These are phyloP conservation scores for Hypoxylon lenormandii DNA, from an alignment of 495 filamentous ascomycete species.

Conservation along the genomic window DNA sequence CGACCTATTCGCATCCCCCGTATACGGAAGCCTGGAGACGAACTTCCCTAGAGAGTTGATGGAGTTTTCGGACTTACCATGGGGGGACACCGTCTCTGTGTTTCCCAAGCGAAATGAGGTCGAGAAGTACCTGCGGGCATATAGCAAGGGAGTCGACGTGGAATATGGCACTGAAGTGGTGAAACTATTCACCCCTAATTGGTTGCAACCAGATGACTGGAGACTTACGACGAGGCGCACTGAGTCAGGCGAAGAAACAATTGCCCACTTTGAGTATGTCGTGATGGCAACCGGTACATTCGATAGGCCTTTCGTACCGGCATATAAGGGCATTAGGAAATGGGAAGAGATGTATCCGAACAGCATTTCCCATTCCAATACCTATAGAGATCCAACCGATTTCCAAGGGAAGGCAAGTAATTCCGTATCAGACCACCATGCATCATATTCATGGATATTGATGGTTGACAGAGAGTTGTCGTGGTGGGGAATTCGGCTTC, in stretches of 20 bases:
- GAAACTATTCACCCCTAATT: not conserved
- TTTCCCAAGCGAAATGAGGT: not conserved
- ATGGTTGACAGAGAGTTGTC: not conserved
- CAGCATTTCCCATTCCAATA: not conserved
- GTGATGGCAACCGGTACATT: not conserved
- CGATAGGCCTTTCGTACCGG: not conserved
- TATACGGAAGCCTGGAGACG: not conserved
- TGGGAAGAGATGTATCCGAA: not conserved
- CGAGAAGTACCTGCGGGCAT: not conserved
- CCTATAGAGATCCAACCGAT: not conserved
- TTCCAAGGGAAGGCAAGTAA: not conserved
- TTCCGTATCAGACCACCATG: not conserved
- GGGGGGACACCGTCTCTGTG: not conserved
- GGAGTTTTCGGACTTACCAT: not conserved
- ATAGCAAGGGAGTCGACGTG: not conserved
- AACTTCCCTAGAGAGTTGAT: slow-evolving; percentile 1
- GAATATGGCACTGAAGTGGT: not conserved
- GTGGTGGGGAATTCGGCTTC: slow-evolving; percentile 1
- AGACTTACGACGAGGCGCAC: not conserved
- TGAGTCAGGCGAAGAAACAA: not conserved
- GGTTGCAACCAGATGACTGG: not conserved
- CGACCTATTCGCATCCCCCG: not conserved
- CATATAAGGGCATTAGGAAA: not conserved
- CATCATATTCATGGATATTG: not conserved
- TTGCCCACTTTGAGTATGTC: not conserved